Evolutionary conservation across 1,139 yeast species (phyloP), one percentile per base, ranked within the genome.

Genomic region (Diutina rugosa): DNA sequence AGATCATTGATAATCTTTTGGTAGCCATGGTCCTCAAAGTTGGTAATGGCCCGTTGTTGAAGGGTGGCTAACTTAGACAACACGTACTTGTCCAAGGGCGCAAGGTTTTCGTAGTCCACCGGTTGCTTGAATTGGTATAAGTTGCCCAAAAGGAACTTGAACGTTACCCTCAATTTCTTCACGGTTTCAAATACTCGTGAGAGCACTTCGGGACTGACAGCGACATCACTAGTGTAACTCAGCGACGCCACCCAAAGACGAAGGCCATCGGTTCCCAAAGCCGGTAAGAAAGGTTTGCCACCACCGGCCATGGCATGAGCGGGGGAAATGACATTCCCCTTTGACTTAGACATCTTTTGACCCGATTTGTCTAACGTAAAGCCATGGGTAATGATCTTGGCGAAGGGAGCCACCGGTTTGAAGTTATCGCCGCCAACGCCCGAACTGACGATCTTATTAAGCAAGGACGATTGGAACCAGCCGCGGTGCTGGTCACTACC

Each of bases 401-500:
- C 79, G 69, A 80, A 93, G 0, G 99, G 99, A 6, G 82, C 73
- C 3, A 74, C 69, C 0, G 93, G 80, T n/a, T 66, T 61, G 61
- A 74, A 75, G 35, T 61, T 56, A 2, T 56, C 53, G 0, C 70
- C 71, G n/a, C 55, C 53, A 6, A 65, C 63, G 2, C 79, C 79
- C 1, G 77, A 72, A 3, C 76, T 70, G 29, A 81, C 91, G 38
- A 90, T 78, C 64, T 84, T 87, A 46, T 95, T 91, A 58, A 95
- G 73, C 47, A 95, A 72, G 0, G 97, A 90, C 32, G 97, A 89
- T 71, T 93, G 99, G 68, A 93, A 93, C 99, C 99, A 93, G 0
- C 99, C 99, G 59, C 99, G 80, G 66, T 95, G 99, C 68, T 93
- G 99, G 67, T 93, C 99, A 45, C 93, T 82, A 1, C 99, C 99